Evolutionary conservation across 805 yeast species (phyloP).

Genomic region (Monosporozyma siamensis): DNA sequence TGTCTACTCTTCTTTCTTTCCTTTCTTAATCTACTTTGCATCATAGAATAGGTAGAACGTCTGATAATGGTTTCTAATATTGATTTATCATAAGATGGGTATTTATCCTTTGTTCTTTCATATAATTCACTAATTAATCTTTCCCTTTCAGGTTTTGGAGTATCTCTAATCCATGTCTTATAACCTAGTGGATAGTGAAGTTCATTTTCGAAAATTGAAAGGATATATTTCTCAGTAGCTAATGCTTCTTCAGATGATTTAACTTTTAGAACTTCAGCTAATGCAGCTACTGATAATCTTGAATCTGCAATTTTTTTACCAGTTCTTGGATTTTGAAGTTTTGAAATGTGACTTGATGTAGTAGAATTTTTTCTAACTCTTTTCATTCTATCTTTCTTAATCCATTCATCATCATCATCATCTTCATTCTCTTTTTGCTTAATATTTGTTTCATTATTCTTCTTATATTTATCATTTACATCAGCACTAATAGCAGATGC

Average conservation of each 20-base stretch:
- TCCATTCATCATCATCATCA: neutral
- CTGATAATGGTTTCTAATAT: conserved; percentile 61
- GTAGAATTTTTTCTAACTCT: neutral
- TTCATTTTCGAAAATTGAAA: conserved; percentile 44
- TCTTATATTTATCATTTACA: too few species aligned
- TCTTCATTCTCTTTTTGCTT: neutral
- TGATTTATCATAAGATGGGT: conserved; percentile 40
- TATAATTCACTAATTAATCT: conserved; percentile 42
- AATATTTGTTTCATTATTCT: neutral
- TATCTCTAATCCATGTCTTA: conserved; percentile 79
- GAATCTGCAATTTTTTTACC: conserved; percentile 37
- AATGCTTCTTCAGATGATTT: conserved; percentile 46
- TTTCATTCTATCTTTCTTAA: neutral
- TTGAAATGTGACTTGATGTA: neutral
- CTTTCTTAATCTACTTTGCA: conserved; percentile 69
- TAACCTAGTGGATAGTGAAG: conserved; percentile 68
- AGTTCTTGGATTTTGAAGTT: neutral
- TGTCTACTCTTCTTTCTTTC: conserved; percentile 38
- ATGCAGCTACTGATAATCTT: conserved; percentile 46
- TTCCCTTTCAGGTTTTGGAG: conserved; percentile 45
- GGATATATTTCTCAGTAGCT: conserved; percentile 43
- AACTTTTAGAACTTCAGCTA: conserved; percentile 43
- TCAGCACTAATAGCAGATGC: too few species aligned
- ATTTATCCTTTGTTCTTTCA: conserved; percentile 37
- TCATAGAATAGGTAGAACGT: conserved; percentile 69